Evolutionary conservation across 768 basidiomycete species (phyloP), one percentile per base, ranked within the genome.

Genomic region (Naganishia vaughanmartiniae): DNA sequence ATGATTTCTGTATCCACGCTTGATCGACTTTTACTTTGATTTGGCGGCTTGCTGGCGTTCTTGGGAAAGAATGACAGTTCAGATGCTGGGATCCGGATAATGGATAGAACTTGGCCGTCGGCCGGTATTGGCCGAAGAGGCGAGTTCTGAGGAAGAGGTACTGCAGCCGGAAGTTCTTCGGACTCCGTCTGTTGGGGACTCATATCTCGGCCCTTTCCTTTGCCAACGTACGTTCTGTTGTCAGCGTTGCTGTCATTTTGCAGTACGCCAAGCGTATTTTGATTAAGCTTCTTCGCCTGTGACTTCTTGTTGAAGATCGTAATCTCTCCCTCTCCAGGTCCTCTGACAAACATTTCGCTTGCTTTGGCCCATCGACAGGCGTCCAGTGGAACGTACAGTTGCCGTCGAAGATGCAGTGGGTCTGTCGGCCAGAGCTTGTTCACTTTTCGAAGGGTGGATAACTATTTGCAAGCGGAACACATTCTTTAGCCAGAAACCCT

Each of bases 361-460:
- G 78, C 78, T 56, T 79, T 79, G 70, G 76, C 74, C 78, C 77
- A 78, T 33, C 66, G 55, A 57, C 81, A 82, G 1, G 79, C 78
- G n/a, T 79, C 83, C 54, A 83, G 76, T 0, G 94, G 93, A 69
- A 98, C 89, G 76, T 90, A 88, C 42, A 96, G 86, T 7, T 87
- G 84, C 55, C 88, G 87, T 33, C 94, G 89, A 39, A 93, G 85
- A 81, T 95, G 92, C 55, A 99, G 90, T 0, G 92, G 86, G 78
- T 98, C 96, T 9, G 91, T 89, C 7, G 92, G 80, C 96, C 96
- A 99, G 10, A 99, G 84, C 73, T 93, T 91, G 80, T 99, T 99
- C 57, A 89, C 88, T 74, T 88, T 85, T 57, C 94, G 89, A 15
- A 99, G 85, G 17, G 90, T 89, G 31, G 91, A 86, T 66, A 83